Conservation (phyloP, 495 filamentous ascomycete species). For the Penicillium crystallinum region DNA sequence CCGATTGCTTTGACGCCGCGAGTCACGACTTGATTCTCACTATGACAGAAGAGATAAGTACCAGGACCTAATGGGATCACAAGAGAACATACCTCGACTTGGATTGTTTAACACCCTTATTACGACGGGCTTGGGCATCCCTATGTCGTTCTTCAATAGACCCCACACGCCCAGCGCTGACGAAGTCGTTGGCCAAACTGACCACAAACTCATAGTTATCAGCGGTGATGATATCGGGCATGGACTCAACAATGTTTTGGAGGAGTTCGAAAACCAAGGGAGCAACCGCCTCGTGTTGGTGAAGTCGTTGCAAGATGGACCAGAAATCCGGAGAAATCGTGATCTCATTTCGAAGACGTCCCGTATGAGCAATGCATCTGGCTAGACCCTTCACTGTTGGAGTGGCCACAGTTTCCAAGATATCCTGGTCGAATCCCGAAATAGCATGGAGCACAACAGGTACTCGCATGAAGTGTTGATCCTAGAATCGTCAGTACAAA, state of each 20-base stretch:
- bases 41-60: slow-evolving; percentile 20
- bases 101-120: slow-evolving; percentile 51
- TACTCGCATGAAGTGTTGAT: slow-evolving; percentile 83
- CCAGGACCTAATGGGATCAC: not conserved
- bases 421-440: slow-evolving; percentile 74
- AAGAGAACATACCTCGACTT: slow-evolving; percentile 50
- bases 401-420: slow-evolving; percentile 67
- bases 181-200: slow-evolving; percentile 81
- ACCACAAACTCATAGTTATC: slow-evolving; percentile 93
- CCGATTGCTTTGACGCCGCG: slow-evolving; percentile 76
- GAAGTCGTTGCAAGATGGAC: slow-evolving; percentile 77
- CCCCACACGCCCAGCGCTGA: slow-evolving; percentile 76
- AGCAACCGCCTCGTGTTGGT: slow-evolving; percentile 60
- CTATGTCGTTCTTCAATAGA: slow-evolving; percentile 73
- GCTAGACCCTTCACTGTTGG: slow-evolving; percentile 73
- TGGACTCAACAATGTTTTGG: slow-evolving; percentile 60
- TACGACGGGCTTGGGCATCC: slow-evolving; percentile 50
- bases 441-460: slow-evolving; percentile 92
- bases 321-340: slow-evolving; percentile 97
- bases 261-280: slow-evolving; percentile 78
- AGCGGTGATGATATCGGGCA: slow-evolving; percentile 72
- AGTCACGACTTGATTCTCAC: slow-evolving; percentile 68
- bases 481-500: slow-evolving; percentile 46
- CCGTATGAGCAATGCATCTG: slow-evolving; percentile 69
- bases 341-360: slow-evolving; percentile 79